Evolutionary conservation across 23 red algal genomes (phyloP), one percentile per base, ranked within the genome.

Genomic region (Agarophyton chilense): DNA sequence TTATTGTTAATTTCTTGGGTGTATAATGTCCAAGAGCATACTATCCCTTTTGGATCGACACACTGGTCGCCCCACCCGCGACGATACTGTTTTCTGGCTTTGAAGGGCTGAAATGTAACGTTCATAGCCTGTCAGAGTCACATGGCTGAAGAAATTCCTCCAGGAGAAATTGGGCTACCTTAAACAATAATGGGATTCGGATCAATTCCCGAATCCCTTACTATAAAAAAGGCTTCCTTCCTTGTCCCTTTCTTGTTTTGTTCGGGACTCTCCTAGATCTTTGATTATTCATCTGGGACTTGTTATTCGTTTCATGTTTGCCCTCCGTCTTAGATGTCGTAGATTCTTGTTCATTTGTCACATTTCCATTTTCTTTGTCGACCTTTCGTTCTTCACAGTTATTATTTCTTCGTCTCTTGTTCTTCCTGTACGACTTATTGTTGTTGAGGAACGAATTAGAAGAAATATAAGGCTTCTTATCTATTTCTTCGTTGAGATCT

Each of bases 151-250:
- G 25, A 22, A 70, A 76, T 52, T 36, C 43, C 52, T 6, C 55
- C 83, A 26, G 83, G 47, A 16, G 83, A 87, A 22, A 60, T 18
- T 9, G 66, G 83, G 31, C 16, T 67, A 5, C 39, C 83, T 14
- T 50, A 13, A 38, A 75, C 83, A 18, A 67, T n/a, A 18, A 87
- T 87, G 62, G 83, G 83, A 32, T 76, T 87, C 21, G 50, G 83
- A 49, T 60, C 57, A n/a, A 14, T 60, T 24, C 19, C 56, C 38
- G 60, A 71, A 86, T 35, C 81, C 63, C 61, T 86, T 86, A 86
- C 81, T 52, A 61, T 72, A 86, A 72, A 72, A 21, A 32, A 41
- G 18, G 45, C 14, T 72, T 70, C 14, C 34, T 74, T 16, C 34
- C 28, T 24, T 74, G 9, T 61, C 19, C 19, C 26, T 61, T 4